These are phyloP conservation scores for Lepiota brunneoincarnata DNA, from an alignment of 768 basidiomycete species.

Conservation along the genomic window DNA sequence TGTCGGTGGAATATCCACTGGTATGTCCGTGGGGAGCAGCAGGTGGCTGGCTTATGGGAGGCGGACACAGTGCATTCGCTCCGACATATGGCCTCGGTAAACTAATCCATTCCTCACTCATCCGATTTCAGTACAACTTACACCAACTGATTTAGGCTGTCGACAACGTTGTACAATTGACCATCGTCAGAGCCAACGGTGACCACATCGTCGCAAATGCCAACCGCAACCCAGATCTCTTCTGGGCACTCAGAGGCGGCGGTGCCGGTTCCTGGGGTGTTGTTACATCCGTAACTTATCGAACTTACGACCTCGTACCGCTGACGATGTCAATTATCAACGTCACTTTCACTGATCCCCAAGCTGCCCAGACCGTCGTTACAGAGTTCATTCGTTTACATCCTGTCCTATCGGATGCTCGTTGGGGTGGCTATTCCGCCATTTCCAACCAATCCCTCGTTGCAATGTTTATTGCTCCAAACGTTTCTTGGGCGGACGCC, in stretches of 20 bases:
- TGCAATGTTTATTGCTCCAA: slow-evolving; percentile 27
- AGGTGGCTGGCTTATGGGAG: slow-evolving; percentile 48
- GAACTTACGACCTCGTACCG: slow-evolving; percentile 36
- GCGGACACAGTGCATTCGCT: slow-evolving; percentile 40
- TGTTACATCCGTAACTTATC: slow-evolving; percentile 45
- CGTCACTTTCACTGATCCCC: slow-evolving; percentile 28
- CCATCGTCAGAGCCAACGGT: slow-evolving; percentile 40
- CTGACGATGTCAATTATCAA: slow-evolving; percentile 23
- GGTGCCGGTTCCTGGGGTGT: slow-evolving; percentile 51
- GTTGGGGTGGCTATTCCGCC: slow-evolving; percentile 40
- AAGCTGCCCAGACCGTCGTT: slow-evolving; percentile 25
- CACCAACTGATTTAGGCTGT: slow-evolving; percentile 35
- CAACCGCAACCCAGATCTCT: slow-evolving; percentile 41
- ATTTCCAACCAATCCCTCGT: slow-evolving; percentile 18
- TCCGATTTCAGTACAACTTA: no score
- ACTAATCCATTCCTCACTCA: slow-evolving; percentile 34
- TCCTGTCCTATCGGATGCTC: slow-evolving; percentile 35
- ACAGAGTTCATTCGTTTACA: slow-evolving; percentile 33
- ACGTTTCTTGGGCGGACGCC: slow-evolving; percentile 31
- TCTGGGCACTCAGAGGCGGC: slow-evolving; percentile 51
- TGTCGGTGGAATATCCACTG: slow-evolving; percentile 40
- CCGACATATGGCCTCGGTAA: slow-evolving; percentile 42
- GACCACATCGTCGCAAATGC: slow-evolving; percentile 36
- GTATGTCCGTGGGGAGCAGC: slow-evolving; percentile 44
- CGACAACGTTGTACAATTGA: slow-evolving; percentile 46